phyloP scores from a whole-genome alignment of 2,329 filamentous ascomycete species.

The Colletotrichum camelliae region DNA sequence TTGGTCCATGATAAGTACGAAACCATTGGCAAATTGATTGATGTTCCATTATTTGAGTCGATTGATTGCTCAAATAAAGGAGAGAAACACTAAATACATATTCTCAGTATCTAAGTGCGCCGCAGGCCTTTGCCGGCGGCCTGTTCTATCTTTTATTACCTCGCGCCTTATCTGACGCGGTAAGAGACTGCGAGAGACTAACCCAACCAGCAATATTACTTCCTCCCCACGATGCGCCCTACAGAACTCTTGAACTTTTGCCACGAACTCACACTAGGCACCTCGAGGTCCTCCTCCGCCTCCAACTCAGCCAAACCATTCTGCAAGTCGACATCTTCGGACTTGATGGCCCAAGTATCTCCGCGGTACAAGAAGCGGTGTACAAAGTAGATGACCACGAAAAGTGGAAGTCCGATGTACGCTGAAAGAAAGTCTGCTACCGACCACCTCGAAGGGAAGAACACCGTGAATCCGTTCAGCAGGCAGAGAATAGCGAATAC shows the following conservation, averaged over 20 bases:
- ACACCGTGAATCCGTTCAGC: slow-evolving; percentile 69
- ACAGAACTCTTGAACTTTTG: neutral
- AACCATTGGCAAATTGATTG: neutral
- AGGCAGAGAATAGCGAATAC: slow-evolving; percentile 58
- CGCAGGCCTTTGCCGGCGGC: neutral
- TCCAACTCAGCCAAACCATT: slow-evolving; percentile 56
- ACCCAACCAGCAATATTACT: neutral
- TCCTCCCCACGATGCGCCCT: neutral
- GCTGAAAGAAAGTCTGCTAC: slow-evolving; percentile 64
- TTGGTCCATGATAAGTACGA: neutral
- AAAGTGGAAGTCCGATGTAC: slow-evolving; percentile 68
- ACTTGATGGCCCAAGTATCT: slow-evolving; percentile 57
- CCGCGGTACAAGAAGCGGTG: slow-evolving; percentile 28
- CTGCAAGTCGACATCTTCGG: slow-evolving; percentile 55
- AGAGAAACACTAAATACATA: neutral
- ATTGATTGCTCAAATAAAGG: neutral
- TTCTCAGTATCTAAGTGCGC: neutral
- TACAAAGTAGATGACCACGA: slow-evolving; percentile 52
- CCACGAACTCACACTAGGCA: neutral
- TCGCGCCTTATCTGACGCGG: neutral
- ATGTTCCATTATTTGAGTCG: accelerated
- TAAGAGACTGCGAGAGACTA: neutral
- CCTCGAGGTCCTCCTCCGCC: slow-evolving; percentile 1
- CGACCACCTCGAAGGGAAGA: slow-evolving; percentile 63
- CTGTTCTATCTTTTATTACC: neutral